phyloP scores from a whole-genome alignment of 495 filamentous ascomycete species.

The Baudoinia panamericana region DNA sequence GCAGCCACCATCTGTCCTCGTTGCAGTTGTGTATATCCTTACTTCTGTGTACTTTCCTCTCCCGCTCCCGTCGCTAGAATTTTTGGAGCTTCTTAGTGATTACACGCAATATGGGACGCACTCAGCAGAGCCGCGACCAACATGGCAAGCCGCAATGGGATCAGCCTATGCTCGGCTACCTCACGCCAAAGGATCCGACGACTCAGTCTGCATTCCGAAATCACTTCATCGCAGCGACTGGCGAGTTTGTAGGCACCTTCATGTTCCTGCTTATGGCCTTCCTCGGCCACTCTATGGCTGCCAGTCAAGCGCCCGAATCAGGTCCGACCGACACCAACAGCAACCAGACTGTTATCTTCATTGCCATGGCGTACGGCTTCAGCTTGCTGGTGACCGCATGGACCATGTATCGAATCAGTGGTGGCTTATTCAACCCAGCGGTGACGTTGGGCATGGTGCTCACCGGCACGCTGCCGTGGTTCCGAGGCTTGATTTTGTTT shows the following conservation, averaged over 20 bases:
- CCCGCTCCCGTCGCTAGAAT: no score
- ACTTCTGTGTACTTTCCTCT: no score
- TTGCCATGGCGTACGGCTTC: constrained; percentile 59
- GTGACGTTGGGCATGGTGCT: constrained; percentile 48
- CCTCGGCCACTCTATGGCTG: constrained; percentile 31
- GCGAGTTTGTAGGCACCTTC: constrained; percentile 71
- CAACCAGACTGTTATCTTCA: constrained; percentile 44
- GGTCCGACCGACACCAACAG: constrained; percentile 25
- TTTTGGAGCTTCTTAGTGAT: no score
- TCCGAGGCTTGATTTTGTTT: constrained; percentile 39
- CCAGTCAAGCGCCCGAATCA: constrained; percentile 55
- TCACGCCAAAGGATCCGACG: constrained; percentile 8
- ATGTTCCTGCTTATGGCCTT: constrained; percentile 75
- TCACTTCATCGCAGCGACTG: constrained; percentile 45
- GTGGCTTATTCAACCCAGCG: constrained; percentile 52
- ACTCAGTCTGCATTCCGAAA: constrained; percentile 2
- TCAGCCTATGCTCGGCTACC: constrained; percentile 4
- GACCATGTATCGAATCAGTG: constrained; percentile 67
- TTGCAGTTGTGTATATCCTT: no score
- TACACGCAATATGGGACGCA: no score
- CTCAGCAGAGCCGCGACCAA: no score
- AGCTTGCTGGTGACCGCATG: constrained; percentile 67
- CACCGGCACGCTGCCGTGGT: constrained; percentile 38
- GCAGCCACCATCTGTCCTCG: no score
- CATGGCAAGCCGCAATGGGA: no score